Base-by-base conservation (phyloP, 148 eudicot species). In the Bassia scoparia region DNA sequence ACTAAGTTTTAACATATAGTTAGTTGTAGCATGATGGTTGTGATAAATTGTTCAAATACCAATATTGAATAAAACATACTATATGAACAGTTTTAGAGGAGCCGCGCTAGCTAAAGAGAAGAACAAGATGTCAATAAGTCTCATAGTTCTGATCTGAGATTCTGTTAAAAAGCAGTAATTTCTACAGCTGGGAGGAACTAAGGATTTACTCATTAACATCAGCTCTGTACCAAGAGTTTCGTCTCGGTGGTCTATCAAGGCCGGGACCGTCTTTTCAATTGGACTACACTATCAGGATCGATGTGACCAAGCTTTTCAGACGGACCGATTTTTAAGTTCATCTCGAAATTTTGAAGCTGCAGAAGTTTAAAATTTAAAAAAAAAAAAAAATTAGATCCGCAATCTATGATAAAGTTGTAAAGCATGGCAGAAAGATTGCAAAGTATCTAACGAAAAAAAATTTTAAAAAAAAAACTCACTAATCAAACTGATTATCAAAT, bases 321-420 rank as follows among this genome's bases (percentile, higher is more conserved):
- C 96, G 90, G 99, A 95, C 29, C 99, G 89, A 72, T 95, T 95
- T 81, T 84, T 91, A 29, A 95, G 96, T 76, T 95, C 99, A 81
- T 95, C 97, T 12, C 97, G 92, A 55, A 95, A 95, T 86, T 91
- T 91, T 95, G 96, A 84, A 95, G 93, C 99, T 95, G 92, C 69
- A 83, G 74, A 46, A 64, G 60, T 54, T 71, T 49, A 81, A n/a
- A n/a, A n/a, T n/a, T 46, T 66, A 31, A 46, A 67, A 67, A 37
- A 34, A 15, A 30, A 15, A 14, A 37, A 38, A n/a, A n/a, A n/a
- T n/a, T n/a, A 41, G 46, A 8, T 41, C 46, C 1, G 12, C 10
- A 41, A 41, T 41, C 9, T 41, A 41, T 41, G 46, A 8, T 41
- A 7, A n/a, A n/a, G n/a, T n/a, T n/a, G n/a, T n/a, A n/a, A n/a